Base-by-base conservation (phyloP, 164 flowering plant species). In the Warburgia ugandensis region DNA sequence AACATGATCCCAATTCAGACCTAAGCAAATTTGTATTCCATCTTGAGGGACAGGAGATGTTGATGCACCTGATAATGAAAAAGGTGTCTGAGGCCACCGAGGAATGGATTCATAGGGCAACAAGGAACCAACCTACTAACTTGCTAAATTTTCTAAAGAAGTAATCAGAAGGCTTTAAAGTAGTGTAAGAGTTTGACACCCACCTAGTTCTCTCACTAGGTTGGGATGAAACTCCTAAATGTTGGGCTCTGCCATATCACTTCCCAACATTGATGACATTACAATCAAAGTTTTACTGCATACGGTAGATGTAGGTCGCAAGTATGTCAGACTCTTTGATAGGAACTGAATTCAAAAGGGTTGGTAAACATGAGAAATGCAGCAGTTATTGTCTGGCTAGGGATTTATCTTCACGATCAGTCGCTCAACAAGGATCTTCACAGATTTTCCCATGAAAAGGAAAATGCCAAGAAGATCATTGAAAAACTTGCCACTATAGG, bases 231-330 rank as follows among this genome's bases (percentile, higher is more conserved):
- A 74, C 84, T 50, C 77, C 77, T 0, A 73, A 77, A 20, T 65
- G 74, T 55, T 84, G 88, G 94, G 75, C 79, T 51, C 81, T 84
- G 40, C 79, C 88, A 43, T 79, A 21, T 73, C 88, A 42, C 68
- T 76, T 33, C 83, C 84, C 14, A 49, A 53, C 48, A 61, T 66
- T 16, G 63, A 66, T 12, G 12, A 17, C 0, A 1, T 26, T n/a
- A 27, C 20, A 16, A 39, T 46, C 0, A 53, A 74, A 21, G 41
- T 44, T 45, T 40, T 81, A 38, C 42, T 65, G 6, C 9, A 5
- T 6, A 54, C 69, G 2, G 78, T 79, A 6, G 30, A 62, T 38
- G 72, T 79, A 63, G 83, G 79, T 1, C 68, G 81, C 13, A 44
- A 20, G 21, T 78, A 65, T 42, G 71, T 75, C 42, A 64, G 63